phyloP scores from a whole-genome alignment of 1,284 basidiomycete species.

The Trichosporon sp. region DNA sequence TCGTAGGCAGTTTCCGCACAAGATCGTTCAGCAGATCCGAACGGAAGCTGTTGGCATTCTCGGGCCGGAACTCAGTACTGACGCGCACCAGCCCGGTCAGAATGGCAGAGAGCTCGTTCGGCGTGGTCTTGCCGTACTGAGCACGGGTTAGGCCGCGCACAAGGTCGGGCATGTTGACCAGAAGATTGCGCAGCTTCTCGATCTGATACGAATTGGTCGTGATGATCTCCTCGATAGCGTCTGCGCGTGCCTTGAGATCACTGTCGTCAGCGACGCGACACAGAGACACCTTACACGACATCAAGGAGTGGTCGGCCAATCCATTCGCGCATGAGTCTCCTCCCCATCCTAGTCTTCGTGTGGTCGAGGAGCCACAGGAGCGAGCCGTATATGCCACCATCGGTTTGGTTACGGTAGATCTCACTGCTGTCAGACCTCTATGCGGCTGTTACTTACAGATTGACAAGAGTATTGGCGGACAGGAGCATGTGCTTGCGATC shows the following conservation, averaged over 20 bases:
- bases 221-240: constrained; percentile 82
- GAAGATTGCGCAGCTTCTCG: constrained; percentile 67
- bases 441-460: constrained; percentile 62
- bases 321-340: constrained; percentile 81
- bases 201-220: constrained; percentile 62
- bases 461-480: constrained; percentile 81
- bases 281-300: constrained; percentile 61
- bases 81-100: constrained; percentile 76
- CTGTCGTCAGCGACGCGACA: constrained; percentile 55
- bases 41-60: constrained; percentile 64
- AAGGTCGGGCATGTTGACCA: constrained; percentile 81
- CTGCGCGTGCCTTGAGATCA: constrained; percentile 70
- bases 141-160: constrained; percentile 84
- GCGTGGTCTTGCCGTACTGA: constrained; percentile 85
- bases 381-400: constrained; percentile 72
- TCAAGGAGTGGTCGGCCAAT: constrained; percentile 81
- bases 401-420: constrained; percentile 86
- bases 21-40: constrained; percentile 73
- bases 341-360: constrained; percentile 85
- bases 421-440: constrained; percentile 60
- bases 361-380: constrained; percentile 84
- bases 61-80: constrained; percentile 66
- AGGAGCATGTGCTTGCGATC: constrained; percentile 83
- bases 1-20: constrained; percentile 67
- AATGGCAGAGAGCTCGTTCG: constrained; percentile 77